These are phyloP conservation scores for Globisporangium solare DNA, from an alignment of 352 stramenopile genomes.

Conservation along the genomic window DNA sequence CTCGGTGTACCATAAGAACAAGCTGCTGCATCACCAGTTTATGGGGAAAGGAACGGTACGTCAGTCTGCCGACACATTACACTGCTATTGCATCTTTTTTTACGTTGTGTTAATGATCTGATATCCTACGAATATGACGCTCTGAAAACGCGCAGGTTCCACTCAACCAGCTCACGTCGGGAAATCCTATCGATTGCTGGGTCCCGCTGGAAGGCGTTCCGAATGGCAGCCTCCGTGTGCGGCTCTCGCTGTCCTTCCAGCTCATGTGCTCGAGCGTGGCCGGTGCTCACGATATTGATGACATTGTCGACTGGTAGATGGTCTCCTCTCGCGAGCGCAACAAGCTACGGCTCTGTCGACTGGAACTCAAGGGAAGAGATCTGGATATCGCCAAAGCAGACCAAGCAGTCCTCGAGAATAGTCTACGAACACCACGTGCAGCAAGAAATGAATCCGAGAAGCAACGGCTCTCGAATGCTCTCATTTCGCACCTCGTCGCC, in stretches of 20 bases:
- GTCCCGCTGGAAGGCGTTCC: constrained; percentile 54
- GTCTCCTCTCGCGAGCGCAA: neutral
- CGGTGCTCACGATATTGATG: constrained; percentile 18
- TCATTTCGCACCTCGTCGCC: constrained; percentile 24
- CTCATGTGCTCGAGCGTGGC: constrained; percentile 70
- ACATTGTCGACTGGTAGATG: constrained; percentile 8
- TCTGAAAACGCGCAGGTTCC: constrained; percentile 26
- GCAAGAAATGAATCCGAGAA: neutral
- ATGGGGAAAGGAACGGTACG: constrained; percentile 63
- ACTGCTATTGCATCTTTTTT: neutral
- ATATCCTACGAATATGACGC: no score
- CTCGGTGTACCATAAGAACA: constrained; percentile 77
- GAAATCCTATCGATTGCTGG: constrained; percentile 66
- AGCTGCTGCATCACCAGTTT: constrained; percentile 69
- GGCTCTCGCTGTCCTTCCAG: constrained; percentile 66
- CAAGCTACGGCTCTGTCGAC: neutral
- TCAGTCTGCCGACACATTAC: neutral
- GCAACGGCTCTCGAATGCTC: no score
- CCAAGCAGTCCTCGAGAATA: constrained; percentile 35
- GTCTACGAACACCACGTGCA: constrained; percentile 2
- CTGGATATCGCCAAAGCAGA: constrained; percentile 43
- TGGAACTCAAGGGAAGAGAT: constrained; percentile 22
- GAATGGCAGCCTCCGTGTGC: constrained; percentile 50
- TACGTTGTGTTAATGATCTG: neutral
- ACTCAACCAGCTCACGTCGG: constrained; percentile 48